Conservation (phyloP, 345 rosid genomes). For the Aethionema arabicum region DNA sequence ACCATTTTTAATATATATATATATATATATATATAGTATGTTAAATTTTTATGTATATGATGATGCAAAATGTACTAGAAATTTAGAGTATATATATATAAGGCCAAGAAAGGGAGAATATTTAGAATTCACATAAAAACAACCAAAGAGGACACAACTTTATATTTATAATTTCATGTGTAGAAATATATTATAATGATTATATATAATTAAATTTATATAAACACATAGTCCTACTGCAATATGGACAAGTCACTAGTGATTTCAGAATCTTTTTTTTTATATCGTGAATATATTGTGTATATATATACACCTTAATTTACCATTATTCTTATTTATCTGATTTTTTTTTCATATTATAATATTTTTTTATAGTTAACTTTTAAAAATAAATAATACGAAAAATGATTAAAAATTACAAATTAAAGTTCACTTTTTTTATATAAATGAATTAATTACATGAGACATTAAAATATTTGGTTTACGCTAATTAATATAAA, state of each 20-base stretch:
- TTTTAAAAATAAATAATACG: no score
- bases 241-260: constrained; percentile 21
- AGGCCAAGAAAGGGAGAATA: constrained; percentile 35
- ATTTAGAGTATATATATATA: background rate
- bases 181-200: constrained; percentile 19
- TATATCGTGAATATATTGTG: constrained; percentile 7
- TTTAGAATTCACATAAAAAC: constrained; percentile 32
- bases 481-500: background rate
- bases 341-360: no score
- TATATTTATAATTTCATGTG: constrained; percentile 10
- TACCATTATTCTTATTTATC: background rate
- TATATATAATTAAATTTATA: constrained; percentile 11
- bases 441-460: no score
- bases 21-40: no score
- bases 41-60: no score
- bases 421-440: no score
- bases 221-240: constrained; percentile 10
- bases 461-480: background rate
- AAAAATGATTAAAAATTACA: no score
- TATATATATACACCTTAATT: background rate
- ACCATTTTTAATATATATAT: no score
- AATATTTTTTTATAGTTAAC: no score
- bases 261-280: constrained; percentile 29
- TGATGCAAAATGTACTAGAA: no score
- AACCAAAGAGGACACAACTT: constrained; percentile 24